A percentile compares a stretch with the other conserved stretches of the same genome.
phyloP scores from a whole-genome alignment of 2,329 filamentous ascomycete species.

The Neoascochyta sp. region DNA sequence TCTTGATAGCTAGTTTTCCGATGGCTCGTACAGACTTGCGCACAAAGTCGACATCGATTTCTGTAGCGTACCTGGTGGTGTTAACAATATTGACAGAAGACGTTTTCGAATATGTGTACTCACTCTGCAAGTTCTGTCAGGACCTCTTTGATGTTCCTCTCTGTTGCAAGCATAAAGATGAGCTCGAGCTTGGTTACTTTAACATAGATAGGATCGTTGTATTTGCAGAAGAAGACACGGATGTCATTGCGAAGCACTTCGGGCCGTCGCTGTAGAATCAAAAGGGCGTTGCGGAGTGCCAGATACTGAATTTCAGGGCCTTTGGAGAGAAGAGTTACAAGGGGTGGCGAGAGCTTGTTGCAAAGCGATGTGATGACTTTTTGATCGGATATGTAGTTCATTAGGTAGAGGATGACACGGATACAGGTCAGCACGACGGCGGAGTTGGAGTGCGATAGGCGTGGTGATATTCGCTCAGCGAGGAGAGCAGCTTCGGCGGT shows the following conservation, averaged over 20 bases:
- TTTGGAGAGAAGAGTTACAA: constrained; percentile 92
- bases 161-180: constrained; percentile 97
- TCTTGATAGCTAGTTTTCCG: constrained; percentile 97
- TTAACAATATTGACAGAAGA: not conserved
- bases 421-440: constrained; percentile 95
- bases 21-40: constrained; percentile 96
- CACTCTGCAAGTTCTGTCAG: constrained; percentile 88
- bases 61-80: constrained; percentile 68
- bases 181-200: constrained; percentile 98
- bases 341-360: constrained; percentile 87
- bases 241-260: constrained; percentile 96
- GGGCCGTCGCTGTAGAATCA: constrained; percentile 88
- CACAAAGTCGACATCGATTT: constrained; percentile 98
- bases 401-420: constrained; percentile 90
- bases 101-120: too few species aligned
- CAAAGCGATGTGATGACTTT: constrained; percentile 84
- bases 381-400: constrained; percentile 96
- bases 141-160: constrained; percentile 93
- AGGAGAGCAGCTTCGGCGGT: constrained; percentile 81
- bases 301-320: constrained; percentile 98
- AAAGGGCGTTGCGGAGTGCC: constrained; percentile 83
- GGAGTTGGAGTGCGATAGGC: constrained; percentile 93
- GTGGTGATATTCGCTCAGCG: constrained; percentile 90
- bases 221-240: constrained; percentile 99
- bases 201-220: constrained; percentile 99